phyloP scores from a whole-genome alignment of 768 basidiomycete species.

The Tulasnella sp. region DNA sequence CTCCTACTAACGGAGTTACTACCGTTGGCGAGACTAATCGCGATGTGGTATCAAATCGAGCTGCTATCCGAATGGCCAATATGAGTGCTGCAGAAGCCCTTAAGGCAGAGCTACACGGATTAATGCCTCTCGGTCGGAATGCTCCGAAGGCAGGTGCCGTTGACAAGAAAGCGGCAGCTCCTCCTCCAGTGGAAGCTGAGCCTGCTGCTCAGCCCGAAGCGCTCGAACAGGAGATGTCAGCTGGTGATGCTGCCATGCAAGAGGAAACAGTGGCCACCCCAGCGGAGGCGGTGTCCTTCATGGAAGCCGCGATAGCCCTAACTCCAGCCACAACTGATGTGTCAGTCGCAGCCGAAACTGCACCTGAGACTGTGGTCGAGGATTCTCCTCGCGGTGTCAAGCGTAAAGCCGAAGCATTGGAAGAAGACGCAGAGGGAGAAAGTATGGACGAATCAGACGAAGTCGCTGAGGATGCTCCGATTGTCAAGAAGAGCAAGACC shows the following conservation, averaged over 20 bases:
- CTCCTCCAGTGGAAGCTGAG: constrained; percentile 27
- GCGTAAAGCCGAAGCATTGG: constrained; percentile 46
- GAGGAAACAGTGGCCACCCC: background rate
- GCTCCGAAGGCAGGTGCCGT: constrained; percentile 43
- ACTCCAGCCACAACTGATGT: constrained; percentile 25
- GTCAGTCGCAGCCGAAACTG: background rate
- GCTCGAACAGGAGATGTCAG: constrained; percentile 6
- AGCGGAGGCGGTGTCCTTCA: constrained; percentile 24
- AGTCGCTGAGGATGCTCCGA: constrained; percentile 45
- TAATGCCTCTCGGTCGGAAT: constrained; percentile 37
- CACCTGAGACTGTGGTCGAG: background rate
- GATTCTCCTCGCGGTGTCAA: constrained; percentile 43
- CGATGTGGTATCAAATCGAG: constrained; percentile 84
- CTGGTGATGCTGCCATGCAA: constrained; percentile 10
- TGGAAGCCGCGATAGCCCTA: background rate
- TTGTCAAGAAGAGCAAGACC: constrained; percentile 89
- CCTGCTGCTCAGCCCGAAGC: constrained; percentile 31
- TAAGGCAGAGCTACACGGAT: constrained; percentile 75
- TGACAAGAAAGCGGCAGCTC: constrained; percentile 36
- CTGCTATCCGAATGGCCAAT: constrained; percentile 91
- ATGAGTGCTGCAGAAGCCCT: constrained; percentile 93
- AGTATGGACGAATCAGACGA: constrained; percentile 42
- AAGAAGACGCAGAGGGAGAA: constrained; percentile 33
- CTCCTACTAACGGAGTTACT: constrained; percentile 23
- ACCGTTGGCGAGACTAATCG: constrained; percentile 76